phyloP scores from a whole-genome alignment of 192 early-diverging fungal species.

The Piromyces finnis region DNA sequence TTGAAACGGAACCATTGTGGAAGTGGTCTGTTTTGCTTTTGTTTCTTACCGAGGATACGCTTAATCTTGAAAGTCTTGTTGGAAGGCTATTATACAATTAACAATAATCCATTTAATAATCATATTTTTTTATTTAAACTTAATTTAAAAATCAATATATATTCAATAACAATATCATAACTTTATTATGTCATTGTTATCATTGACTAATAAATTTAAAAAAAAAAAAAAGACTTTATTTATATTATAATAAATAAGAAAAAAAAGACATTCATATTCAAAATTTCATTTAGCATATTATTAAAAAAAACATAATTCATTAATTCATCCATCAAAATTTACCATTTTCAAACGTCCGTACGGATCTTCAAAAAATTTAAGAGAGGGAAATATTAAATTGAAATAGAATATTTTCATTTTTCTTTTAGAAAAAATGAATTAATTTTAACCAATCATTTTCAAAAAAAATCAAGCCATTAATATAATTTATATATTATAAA shows the following conservation, averaged over 20 bases:
- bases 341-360: not conserved
- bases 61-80: conserved; percentile 97
- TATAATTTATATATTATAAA: not conserved
- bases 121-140: no score
- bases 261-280: no score
- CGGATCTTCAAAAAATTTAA: not conserved
- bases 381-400: not conserved
- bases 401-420: not conserved
- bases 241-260: no score
- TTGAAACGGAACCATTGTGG: conserved; percentile 95
- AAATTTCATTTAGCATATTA: no score
- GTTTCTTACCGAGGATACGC: conserved; percentile 95
- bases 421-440: not conserved
- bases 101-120: no score
- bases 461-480: not conserved
- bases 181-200: no score
- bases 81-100: conserved; percentile 47
- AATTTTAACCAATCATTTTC: not conserved
- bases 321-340: not conserved
- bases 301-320: not conserved
- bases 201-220: no score
- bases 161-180: no score
- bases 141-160: no score
- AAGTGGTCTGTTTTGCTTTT: conserved; percentile 96
- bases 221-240: no score